These are phyloP conservation scores for Neonothopanus nambi DNA, from an alignment of 1,284 basidiomycete species.

Conservation along the genomic window DNA sequence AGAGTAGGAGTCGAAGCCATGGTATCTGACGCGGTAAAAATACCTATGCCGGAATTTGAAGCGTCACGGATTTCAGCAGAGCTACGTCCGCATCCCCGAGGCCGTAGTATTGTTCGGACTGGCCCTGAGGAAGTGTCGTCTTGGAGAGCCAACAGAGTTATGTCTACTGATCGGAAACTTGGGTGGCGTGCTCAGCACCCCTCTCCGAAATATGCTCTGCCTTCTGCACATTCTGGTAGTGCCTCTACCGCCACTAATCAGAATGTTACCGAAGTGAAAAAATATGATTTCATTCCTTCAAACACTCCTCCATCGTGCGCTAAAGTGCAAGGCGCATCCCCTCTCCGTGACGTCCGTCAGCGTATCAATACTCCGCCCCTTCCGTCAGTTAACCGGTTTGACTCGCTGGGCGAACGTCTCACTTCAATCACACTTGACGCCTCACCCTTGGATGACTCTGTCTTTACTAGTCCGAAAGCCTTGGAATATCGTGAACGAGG, in stretches of 20 bases:
- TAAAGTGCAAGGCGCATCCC: background rate
- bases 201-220: background rate
- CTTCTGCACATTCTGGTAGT: background rate
- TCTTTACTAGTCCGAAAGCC: background rate
- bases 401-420: background rate
- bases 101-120: background rate
- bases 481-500: background rate
- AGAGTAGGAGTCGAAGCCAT: background rate
- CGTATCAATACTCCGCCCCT: slow-evolving; percentile 1
- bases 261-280: background rate
- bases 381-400: background rate
- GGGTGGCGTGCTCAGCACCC: background rate
- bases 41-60: background rate
- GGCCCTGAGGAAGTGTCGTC: background rate
- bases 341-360: background rate
- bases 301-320: background rate
- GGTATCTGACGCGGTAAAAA: background rate
- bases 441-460: too few relatives aligned
- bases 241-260: too few relatives aligned
- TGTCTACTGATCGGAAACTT: background rate
- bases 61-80: background rate
- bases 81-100: background rate
- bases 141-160: background rate
- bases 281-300: background rate
- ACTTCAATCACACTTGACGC: background rate